Evolutionary conservation across 139 green algal species (phyloP).

Genomic region (Haematococcus lacustris): DNA sequence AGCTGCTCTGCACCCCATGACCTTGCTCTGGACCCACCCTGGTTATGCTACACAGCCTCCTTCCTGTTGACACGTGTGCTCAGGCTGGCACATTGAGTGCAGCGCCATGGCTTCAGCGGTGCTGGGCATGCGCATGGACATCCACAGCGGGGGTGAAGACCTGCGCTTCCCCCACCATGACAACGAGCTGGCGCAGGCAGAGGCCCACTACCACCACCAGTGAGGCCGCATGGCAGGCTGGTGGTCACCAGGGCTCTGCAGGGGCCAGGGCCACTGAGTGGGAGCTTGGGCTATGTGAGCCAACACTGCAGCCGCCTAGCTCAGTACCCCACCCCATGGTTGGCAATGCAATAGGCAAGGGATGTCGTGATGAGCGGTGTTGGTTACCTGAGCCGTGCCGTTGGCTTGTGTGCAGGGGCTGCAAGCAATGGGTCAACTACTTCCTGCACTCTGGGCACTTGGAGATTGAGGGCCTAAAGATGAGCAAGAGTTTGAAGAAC

Average conservation of each 20-base stretch:
- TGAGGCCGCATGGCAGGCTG: no score
- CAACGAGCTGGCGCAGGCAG: slow-evolving; percentile 91
- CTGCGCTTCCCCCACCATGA: slow-evolving; percentile 96
- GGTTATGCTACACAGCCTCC: no score
- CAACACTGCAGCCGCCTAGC: neutral
- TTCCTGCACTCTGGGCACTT: slow-evolving; percentile 97
- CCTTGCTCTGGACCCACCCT: no score
- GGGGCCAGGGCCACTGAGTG: neutral
- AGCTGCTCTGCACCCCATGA: no score
- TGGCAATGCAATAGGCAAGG: no score
- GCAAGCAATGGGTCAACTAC: slow-evolving; percentile 73
- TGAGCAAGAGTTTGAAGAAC: slow-evolving; percentile 95
- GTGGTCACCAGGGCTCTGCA: no score
- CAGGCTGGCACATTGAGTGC: slow-evolving; percentile 97
- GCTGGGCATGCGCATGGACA: slow-evolving; percentile 80
- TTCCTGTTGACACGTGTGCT: no score
- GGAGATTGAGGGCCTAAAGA: slow-evolving; percentile 94
- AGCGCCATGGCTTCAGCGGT: slow-evolving; percentile 80
- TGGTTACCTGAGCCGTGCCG: no score
- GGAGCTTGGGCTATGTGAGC: neutral
- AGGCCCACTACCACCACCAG: slow-evolving; percentile 10
- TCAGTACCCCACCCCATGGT: no score
- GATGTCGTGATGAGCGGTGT: no score
- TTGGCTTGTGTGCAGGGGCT: neutral
- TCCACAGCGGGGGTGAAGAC: slow-evolving; percentile 73